These are phyloP conservation scores for Trichophaea hybrida DNA, from an alignment of 2,329 filamentous ascomycete species.

Conservation along the genomic window DNA sequence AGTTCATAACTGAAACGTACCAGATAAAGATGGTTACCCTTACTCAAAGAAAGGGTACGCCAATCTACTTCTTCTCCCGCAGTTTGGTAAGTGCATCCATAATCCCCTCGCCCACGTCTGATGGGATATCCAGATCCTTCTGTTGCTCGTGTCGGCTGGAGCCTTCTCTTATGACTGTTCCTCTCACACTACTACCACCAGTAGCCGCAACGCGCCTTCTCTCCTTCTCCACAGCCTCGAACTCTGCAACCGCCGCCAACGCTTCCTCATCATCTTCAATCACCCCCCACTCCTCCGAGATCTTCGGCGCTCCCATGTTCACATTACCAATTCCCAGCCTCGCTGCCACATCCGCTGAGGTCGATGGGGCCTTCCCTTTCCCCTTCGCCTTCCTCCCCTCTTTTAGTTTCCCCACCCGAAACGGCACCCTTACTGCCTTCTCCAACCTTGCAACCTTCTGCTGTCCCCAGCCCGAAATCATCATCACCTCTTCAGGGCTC, in stretches of 20 bases:
- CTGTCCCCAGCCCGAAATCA: slow-evolving; percentile 87
- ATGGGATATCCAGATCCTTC: slow-evolving; percentile 31
- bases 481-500: slow-evolving; percentile 64
- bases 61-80: slow-evolving; percentile 31
- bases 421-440: slow-evolving; percentile 65
- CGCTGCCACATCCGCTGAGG: slow-evolving; percentile 2
- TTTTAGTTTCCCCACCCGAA: slow-evolving; percentile 54
- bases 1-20: too few species aligned
- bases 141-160: slow-evolving; percentile 35
- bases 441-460: slow-evolving; percentile 58
- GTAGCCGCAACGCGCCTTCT: slow-evolving; percentile 17
- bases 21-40: too few species aligned
- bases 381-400: slow-evolving; percentile 29
- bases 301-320: slow-evolving; percentile 4
- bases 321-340: slow-evolving; percentile 23
- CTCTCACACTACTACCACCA: slow-evolving; percentile 5
- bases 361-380: not conserved
- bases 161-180: slow-evolving; percentile 30
- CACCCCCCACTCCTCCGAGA: slow-evolving; percentile 1
- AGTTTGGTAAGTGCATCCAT: slow-evolving; percentile 48
- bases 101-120: slow-evolving; percentile 41
- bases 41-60: too few species aligned
- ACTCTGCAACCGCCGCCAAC: slow-evolving; percentile 20
- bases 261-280: slow-evolving; percentile 22
- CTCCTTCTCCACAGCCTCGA: slow-evolving; percentile 27